These are phyloP conservation scores for Rosellinia necatrix DNA, from an alignment of 2,329 filamentous ascomycete genomes.

Conservation along the genomic window DNA sequence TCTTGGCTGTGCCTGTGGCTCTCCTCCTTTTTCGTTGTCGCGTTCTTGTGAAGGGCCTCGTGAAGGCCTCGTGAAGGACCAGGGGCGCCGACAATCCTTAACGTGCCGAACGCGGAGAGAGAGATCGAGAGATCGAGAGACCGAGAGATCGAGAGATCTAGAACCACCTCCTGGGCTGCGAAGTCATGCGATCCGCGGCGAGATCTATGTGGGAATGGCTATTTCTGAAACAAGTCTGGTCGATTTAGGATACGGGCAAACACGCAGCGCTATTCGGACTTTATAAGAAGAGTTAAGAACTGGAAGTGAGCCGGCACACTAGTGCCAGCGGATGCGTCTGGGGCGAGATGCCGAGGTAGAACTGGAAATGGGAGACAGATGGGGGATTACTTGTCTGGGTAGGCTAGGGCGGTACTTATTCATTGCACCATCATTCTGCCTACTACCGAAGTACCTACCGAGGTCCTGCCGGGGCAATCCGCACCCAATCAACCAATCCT, in stretches of 20 bases:
- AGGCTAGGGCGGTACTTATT: no score
- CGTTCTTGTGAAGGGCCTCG: neutral
- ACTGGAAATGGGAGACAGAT: conserved; percentile 14
- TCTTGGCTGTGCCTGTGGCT: neutral
- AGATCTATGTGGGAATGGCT: conserved; percentile 7
- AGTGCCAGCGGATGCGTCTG: no score
- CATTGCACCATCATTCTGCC: no score
- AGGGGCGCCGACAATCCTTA: no score
- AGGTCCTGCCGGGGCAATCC: no score
- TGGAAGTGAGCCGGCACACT: neutral
- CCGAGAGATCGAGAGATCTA: no score
- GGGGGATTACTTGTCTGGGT: conserved; percentile 10
- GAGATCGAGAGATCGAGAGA: no score
- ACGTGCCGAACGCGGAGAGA: no score
- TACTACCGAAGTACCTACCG: no score
- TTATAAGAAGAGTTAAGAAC: neutral
- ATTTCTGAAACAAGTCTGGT: neutral
- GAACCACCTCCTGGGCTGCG: neutral
- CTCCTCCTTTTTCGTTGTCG: neutral
- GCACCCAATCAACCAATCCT: no score
- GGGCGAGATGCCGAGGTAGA: conserved; percentile 25
- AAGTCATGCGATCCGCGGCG: neutral
- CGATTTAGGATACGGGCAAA: neutral
- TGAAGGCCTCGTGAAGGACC: no score
- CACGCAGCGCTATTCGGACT: neutral